Evolutionary conservation across 1,284 basidiomycete species (phyloP), one percentile per base, ranked within the genome.

Genomic region (Tremellales sp.): DNA sequence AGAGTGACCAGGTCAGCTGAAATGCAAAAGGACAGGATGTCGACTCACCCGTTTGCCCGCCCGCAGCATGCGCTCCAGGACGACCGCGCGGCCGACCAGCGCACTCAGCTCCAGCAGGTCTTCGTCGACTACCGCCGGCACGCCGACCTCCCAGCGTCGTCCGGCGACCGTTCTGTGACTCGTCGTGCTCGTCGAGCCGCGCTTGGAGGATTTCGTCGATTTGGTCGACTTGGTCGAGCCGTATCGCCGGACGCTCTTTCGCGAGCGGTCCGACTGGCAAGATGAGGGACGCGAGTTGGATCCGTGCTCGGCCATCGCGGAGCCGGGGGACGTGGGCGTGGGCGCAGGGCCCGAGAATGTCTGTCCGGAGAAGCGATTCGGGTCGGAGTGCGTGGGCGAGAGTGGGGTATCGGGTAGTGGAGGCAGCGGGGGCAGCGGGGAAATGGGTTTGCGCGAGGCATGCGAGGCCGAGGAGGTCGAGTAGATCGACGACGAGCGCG

Each of bases 61-160:
- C 10, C 52, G 52, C 22, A 70, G 47, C 31, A 68, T 56, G 19
- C 60, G 48, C 51, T 70, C 68, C 4, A 70, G 51, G 1, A 68
- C 53, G 3, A 57, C 63, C 18, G 68, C 66, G 16, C 68, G 45
- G 2, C 62, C 59, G 5, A 61, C 60, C 1, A 70, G 42, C 4
- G 50, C 35, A 3, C 33, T 41, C 28, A 70, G 48, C 31, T 70
- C 65, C 57, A 63, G 48, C 38, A 33, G 40, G 19, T 63, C 62
- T 42, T 65, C 63, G 29, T 52, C 50, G 14, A 47, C 44, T 2
- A 39, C 48, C 6, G 6, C 27, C 28, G 25, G 25, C 27, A 29
- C 18, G 12, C 8, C 37, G 12, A 56, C 34, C 16, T 54, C 53
- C 49, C 53, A 57, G 18, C 43, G n/a, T 26, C 40, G 40, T 3